Base-by-base conservation (phyloP, 2,329 filamentous ascomycete species). In the Trichothecium roseum region DNA sequence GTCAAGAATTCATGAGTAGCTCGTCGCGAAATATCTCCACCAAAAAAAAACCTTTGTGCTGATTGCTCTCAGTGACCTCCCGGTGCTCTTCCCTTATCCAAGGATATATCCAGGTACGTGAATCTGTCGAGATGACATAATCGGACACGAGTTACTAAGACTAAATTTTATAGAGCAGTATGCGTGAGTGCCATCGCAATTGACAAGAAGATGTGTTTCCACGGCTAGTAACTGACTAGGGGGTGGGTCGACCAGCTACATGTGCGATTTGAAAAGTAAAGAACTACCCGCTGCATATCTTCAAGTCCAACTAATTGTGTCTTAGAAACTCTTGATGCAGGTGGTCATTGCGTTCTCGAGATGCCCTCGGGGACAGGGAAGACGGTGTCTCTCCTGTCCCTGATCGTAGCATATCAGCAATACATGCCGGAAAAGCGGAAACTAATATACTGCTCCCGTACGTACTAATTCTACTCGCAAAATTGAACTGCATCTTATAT, bases 281-380 rank as follows among this genome's bases (percentile, higher is more conserved):
- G n/a, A 14, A 13, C 3, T 22, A 15, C 26, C 27, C 26, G 16
- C 35, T 15, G 6, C 3, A 12, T 24, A 13, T 14, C 32, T 17
- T 18, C 16, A n/a, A 15, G 22, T 15, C 40, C 44, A 32, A 43
- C 32, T 31, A 18, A 35, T 40, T 27, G 27, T 30, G 1, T 32
- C 12, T 14, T 7, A 73, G 69, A 67, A 47, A 96, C 91, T 15
- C 80, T 98, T 51, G 91, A 98, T 69, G 83, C 81, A 15, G 85
- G 85, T 35, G 93, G 91, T 41, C 87, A 98, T 62, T 95, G 88
- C 57, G 89, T 98, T 16, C 65, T 98, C 48, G 91, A 98, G 64
- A 98, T 98, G 91, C 91, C 91, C 59, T 98, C 91, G 40, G 91
- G 91, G 30, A 98, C 91, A 17, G 91, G 91, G 42, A 98, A 98